Base-by-base conservation (phyloP, 768 basidiomycete genomes). In the Russula earlei region DNA sequence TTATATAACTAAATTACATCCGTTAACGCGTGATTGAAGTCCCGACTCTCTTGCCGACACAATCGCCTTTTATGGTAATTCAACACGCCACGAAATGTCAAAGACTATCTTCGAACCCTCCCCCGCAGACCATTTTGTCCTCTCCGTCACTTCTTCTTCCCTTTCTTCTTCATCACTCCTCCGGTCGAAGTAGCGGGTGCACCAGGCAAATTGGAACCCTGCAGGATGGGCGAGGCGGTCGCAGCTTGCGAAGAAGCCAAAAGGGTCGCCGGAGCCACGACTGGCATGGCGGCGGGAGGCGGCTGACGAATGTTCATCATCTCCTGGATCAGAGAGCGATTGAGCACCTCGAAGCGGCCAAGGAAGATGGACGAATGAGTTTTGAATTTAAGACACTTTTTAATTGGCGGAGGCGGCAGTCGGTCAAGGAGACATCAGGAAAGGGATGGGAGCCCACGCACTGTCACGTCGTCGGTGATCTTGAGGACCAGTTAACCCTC, bases 301-400 rank as follows among this genome's bases (percentile, higher is more conserved):
- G 56, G 49, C 19, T 29, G 60, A n/a, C 56, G 75, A 14, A 67
- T 76, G 65, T 92, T 91, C 66, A 83, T 86, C 84, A 92, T 91
- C 71, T 86, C 87, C 64, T 84, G 79, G 75, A 91, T 87, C 50
- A 96, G 75, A 7, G 86, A 82, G 41, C 87, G 78, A 67, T 95
- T 96, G 58, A 98, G 77, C 7, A 85, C 78, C 70, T 97, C 93
- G 72, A 98, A 97, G 63, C 94, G 87, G 76, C 97, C 96, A 61
- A 98, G 84, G 72, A 91, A 91, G 67, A 95, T 85, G 49, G 89
- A 91, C 3, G 93, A 96, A 64, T 85, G 84, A 1, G 94, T 95
- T n/a, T 94, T 92, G 77, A 95, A 97, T 70, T 94, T 96, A 63
- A 97, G 77, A 69, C 92, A 95, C 95, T 98, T 67, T 6, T 68